phyloP scores from a whole-genome alignment of 345 rosid genomes.

The Salix suchowensis region DNA sequence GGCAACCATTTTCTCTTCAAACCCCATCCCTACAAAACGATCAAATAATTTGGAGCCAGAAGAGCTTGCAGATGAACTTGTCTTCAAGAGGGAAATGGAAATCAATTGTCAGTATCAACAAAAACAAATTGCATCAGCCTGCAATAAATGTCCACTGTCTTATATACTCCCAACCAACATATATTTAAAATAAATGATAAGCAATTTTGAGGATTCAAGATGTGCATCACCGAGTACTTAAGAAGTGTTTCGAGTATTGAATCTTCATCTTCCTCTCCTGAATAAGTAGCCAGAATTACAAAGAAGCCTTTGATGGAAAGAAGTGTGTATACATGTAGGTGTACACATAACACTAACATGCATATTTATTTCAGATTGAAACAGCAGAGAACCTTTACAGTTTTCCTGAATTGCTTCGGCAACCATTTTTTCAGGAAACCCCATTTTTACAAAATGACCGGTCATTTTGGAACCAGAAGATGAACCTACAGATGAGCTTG shows the following conservation, averaged over 20 bases:
- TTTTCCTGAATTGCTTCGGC: constrained; percentile 57
- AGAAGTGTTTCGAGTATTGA: constrained; percentile 52
- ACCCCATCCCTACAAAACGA: constrained; percentile 56
- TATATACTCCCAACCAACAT: background rate
- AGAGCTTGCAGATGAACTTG: constrained; percentile 32
- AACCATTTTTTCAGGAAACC: constrained; percentile 56
- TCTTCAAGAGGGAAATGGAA: constrained; percentile 19
- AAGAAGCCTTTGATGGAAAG: constrained; percentile 2
- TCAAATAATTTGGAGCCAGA: constrained; percentile 43
- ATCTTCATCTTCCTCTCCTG: constrained; percentile 49
- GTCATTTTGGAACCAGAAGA: constrained; percentile 42
- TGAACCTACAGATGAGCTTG: constrained; percentile 43
- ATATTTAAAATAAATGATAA: background rate
- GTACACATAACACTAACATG: background rate
- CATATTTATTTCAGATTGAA: background rate
- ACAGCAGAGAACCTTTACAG: constrained; percentile 35
- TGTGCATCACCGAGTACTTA: constrained; percentile 42
- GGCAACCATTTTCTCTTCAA: constrained; percentile 39
- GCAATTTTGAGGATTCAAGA: constrained; percentile 1
- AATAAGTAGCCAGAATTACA: constrained; percentile 7
- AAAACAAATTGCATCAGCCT: background rate
- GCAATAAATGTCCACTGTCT: background rate
- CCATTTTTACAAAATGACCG: constrained; percentile 68
- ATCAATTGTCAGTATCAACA: constrained; percentile 7
- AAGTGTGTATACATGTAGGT: background rate